A percentile compares a stretch with the other conserved stretches of the same genome.
phyloP scores from a whole-genome alignment of 1,284 basidiomycete genomes.

The Boletus mariae region DNA sequence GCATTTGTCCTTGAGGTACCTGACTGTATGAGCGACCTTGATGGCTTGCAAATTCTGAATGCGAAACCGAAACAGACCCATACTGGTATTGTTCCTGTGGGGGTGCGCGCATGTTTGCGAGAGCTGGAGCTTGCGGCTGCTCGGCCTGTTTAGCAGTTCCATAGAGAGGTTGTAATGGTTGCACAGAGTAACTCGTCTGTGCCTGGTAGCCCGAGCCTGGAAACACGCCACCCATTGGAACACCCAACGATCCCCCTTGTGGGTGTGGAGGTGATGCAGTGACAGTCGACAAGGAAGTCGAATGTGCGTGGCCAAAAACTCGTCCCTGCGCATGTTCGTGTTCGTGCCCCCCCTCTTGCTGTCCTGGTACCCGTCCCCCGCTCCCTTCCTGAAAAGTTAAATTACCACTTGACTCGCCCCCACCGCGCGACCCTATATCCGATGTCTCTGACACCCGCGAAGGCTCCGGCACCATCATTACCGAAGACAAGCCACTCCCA shows the following conservation, averaged over 20 bases:
- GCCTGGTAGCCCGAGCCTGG: conserved; percentile 1
- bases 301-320: conserved; percentile 14
- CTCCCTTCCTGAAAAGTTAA: conserved; percentile 4
- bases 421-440: background rate
- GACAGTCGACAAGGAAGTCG: conserved; percentile 27
- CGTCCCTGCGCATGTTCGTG: background rate
- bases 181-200: conserved; percentile 7
- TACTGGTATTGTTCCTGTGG: conserved; percentile 14
- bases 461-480: conserved; percentile 13
- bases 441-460: conserved; percentile 10
- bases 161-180: conserved; percentile 4
- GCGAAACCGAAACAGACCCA: conserved; percentile 3
- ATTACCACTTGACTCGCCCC: background rate
- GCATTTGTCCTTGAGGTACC: conserved; percentile 6
- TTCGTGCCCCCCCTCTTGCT: background rate
- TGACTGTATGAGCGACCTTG: conserved; percentile 7
- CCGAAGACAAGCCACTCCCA: conserved; percentile 17
- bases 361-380: background rate
- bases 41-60: conserved; percentile 1
- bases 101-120: background rate
- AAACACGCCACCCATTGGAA: background rate
- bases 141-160: conserved; percentile 4
- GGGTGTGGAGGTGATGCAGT: conserved; percentile 20
- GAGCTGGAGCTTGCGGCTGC: conserved; percentile 7
- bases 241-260: conserved; percentile 1